These are phyloP conservation scores for Colletotrichum higginsianum DNA, from an alignment of 2,329 filamentous ascomycete species.

Conservation along the genomic window DNA sequence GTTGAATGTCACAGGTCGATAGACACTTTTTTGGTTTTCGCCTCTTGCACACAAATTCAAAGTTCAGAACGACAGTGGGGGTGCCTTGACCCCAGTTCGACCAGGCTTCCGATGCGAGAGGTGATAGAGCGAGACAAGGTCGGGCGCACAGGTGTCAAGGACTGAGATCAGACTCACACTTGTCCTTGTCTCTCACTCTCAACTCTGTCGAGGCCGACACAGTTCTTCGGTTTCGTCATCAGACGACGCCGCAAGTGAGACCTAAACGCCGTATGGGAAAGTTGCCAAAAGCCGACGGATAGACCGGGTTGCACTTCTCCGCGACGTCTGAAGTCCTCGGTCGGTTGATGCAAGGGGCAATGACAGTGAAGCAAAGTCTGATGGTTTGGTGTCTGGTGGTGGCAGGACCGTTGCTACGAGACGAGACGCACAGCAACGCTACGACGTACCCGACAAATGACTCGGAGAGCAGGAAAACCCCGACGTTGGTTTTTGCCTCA, in stretches of 20 bases:
- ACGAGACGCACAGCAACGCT: constrained; percentile 29
- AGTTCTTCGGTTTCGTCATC: constrained; percentile 30
- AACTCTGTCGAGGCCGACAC: background rate
- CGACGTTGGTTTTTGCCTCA: constrained; percentile 35
- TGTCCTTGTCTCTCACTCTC: background rate
- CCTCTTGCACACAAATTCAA: constrained; percentile 26
- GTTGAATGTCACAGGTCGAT: constrained; percentile 19
- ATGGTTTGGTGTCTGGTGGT: background rate
- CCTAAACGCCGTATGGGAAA: constrained; percentile 17
- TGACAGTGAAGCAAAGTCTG: constrained; percentile 13
- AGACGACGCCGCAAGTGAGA: constrained; percentile 31
- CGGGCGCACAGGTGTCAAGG: constrained; percentile 5
- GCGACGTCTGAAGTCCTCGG: constrained; percentile 22
- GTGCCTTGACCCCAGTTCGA: constrained; percentile 25
- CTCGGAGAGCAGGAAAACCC: constrained; percentile 19
- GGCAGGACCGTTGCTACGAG: constrained; percentile 8
- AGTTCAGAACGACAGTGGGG: constrained; percentile 36
- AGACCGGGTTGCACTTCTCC: constrained; percentile 13
- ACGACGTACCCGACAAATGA: constrained; percentile 24
- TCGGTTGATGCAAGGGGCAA: constrained; percentile 21
- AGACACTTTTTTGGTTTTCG: constrained; percentile 22
- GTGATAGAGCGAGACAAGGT: background rate
- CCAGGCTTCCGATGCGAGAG: constrained; percentile 35
- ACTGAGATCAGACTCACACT: constrained; percentile 30
- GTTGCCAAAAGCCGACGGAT: constrained; percentile 4